Conservation (phyloP, 164 flowering plant genomes). For the Kalanchoe fedtschenkoi region DNA sequence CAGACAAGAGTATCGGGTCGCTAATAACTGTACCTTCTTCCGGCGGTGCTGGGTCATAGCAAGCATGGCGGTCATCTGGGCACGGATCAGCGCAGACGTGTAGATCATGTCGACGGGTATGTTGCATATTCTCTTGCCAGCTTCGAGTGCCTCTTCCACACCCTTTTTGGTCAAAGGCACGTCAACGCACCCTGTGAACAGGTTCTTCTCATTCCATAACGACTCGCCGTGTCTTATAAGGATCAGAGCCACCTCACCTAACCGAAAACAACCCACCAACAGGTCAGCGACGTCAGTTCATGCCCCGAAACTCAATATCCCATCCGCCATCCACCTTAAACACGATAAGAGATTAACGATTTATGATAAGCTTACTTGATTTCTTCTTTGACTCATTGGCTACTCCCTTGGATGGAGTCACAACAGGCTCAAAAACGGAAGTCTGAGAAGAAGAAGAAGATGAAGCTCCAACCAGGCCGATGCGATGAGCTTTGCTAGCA, state of each 20-base stretch:
- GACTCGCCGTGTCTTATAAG: conserved; percentile 95
- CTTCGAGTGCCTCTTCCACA: conserved; percentile 95
- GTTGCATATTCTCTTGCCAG: conserved; percentile 91
- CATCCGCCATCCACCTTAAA: not conserved
- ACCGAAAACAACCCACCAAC: not conserved
- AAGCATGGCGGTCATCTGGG: conserved; percentile 99
- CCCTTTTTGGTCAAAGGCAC: conserved; percentile 90
- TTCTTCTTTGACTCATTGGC: conserved; percentile 40
- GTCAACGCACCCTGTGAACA: conserved; percentile 97
- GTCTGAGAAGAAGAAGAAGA: conserved; percentile 23
- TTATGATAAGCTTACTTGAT: conserved; percentile 41
- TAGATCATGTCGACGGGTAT: conserved; percentile 90
- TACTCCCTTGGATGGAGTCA: conserved; percentile 30
- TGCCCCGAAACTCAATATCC: not conserved
- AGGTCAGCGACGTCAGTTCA: not conserved
- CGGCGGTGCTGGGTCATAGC: conserved; percentile 98
- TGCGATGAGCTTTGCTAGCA: conserved; percentile 11
- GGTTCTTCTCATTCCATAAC: conserved; percentile 91
- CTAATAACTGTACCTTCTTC: conserved; percentile 49
- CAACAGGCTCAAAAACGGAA: conserved; percentile 42
- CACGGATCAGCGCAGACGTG: conserved; percentile 88
- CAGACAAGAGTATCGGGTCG: not conserved
- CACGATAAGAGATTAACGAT: not conserved
- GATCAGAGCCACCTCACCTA: conserved; percentile 85
- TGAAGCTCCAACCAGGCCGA: conserved; percentile 41